A percentile compares a stretch with the other conserved stretches of the same genome.
Conservation (phyloP, 1,284 basidiomycete genomes). For the Cryptococcus depauperatus region DNA sequence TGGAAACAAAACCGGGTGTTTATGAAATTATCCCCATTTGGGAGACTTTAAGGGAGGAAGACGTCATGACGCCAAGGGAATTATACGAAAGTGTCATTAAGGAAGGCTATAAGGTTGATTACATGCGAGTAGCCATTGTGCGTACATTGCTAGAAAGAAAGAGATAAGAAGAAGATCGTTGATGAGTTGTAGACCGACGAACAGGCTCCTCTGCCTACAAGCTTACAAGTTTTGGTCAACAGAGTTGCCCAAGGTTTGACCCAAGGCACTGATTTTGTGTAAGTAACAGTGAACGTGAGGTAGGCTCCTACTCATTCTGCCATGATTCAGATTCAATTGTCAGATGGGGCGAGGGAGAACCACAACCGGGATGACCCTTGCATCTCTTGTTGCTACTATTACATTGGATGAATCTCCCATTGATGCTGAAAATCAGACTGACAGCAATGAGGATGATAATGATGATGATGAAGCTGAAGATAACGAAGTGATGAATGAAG, state of each 20-base stretch:
- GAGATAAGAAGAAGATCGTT: too few relatives aligned
- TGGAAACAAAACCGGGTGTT: constrained; percentile 81
- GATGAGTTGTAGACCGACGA: constrained; percentile 67
- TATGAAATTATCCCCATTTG: constrained; percentile 80
- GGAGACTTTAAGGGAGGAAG: constrained; percentile 73
- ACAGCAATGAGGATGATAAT: constrained; percentile 24
- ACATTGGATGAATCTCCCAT: constrained; percentile 43
- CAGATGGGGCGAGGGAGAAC: constrained; percentile 50
- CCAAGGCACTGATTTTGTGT: constrained; percentile 64
- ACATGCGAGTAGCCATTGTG: constrained; percentile 76
- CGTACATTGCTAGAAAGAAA: not conserved
- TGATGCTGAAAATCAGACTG: constrained; percentile 24
- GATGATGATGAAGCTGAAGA: constrained; percentile 41
- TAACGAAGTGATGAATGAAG: constrained; percentile 68
- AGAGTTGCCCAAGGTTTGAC: constrained; percentile 61
- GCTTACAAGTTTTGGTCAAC: constrained; percentile 66
- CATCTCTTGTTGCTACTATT: constrained; percentile 75
- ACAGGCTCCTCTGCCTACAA: constrained; percentile 83
- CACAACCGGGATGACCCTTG: constrained; percentile 89
- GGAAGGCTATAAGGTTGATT: constrained; percentile 81
- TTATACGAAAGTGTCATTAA: constrained; percentile 44
- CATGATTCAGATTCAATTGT: constrained; percentile 42
- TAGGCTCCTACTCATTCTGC: not conserved
- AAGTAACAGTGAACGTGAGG: too few relatives aligned
- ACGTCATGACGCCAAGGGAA: constrained; percentile 84